Conservation (phyloP, 345 rosid species). For the Acer saccharum region DNA sequence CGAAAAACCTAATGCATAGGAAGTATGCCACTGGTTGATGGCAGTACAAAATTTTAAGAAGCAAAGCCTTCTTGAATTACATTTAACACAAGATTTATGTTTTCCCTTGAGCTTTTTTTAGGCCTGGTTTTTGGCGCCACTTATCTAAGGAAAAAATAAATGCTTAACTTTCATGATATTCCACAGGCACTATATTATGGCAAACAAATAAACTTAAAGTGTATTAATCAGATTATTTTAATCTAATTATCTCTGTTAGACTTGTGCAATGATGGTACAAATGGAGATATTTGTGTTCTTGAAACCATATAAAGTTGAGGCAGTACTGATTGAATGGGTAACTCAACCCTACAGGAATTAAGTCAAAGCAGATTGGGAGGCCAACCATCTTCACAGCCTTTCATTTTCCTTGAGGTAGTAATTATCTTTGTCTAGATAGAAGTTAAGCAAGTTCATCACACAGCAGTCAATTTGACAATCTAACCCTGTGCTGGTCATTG, state of each 20-base stretch:
- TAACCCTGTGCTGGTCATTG: conserved; percentile 15
- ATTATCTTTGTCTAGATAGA: neutral
- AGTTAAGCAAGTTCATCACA: neutral
- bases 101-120: neutral
- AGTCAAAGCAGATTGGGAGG: conserved; percentile 55
- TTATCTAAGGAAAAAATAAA: neutral
- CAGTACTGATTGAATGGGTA: conserved; percentile 10
- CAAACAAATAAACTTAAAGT: neutral
- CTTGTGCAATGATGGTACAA: neutral
- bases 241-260: neutral
- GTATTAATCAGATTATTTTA: neutral
- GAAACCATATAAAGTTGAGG: conserved; percentile 1
- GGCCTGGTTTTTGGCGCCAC: neutral
- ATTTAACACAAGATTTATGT: neutral
- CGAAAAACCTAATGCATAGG: neutral
- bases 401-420: conserved; percentile 50
- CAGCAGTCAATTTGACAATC: neutral
- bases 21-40: neutral
- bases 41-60: neutral
- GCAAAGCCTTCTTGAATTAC: neutral
- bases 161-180: neutral
- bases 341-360: conserved; percentile 47
- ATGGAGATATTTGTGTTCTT: neutral
- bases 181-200: neutral
- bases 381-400: conserved; percentile 38